Percentiles rank a stretch among this genome's conserved stretches.
These are phyloP conservation scores for Pyrenopolyporus hunteri DNA, from an alignment of 495 filamentous ascomycete genomes.

Conservation along the genomic window DNA sequence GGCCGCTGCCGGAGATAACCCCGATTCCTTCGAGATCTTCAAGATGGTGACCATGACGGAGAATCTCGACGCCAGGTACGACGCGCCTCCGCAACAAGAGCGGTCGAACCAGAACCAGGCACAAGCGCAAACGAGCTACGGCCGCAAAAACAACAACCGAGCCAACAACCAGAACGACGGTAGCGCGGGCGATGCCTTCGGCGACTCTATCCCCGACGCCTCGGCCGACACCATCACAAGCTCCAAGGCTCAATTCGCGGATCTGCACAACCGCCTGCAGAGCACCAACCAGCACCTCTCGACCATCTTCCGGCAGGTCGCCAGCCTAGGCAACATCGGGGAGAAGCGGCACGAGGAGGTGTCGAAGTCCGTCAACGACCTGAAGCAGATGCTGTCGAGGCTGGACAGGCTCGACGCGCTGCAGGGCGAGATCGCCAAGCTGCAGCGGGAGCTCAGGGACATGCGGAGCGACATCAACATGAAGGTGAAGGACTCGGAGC, in stretches of 20 bases:
- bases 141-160: slow-evolving; percentile 31
- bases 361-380: slow-evolving; percentile 46
- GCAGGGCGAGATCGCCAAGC: slow-evolving; percentile 60
- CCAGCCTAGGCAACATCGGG: slow-evolving; percentile 53
- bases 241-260: slow-evolving; percentile 72
- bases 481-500: slow-evolving; percentile 71
- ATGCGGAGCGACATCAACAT: slow-evolving; percentile 52
- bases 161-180: slow-evolving; percentile 37
- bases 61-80: slow-evolving; percentile 41
- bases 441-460: slow-evolving; percentile 71
- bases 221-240: slow-evolving; percentile 55
- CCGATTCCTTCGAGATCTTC: slow-evolving; percentile 93
- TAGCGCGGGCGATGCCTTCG: slow-evolving; percentile 50
- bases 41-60: slow-evolving; percentile 75
- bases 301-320: slow-evolving; percentile 69
- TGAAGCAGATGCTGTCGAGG: slow-evolving; percentile 46
- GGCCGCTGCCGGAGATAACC: slow-evolving; percentile 85
- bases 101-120: slow-evolving; percentile 38
- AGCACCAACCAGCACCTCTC: slow-evolving; percentile 73
- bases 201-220: slow-evolving; percentile 52
- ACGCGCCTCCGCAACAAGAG: slow-evolving; percentile 46
- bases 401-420: slow-evolving; percentile 49
- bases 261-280: slow-evolving; percentile 82
- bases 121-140: slow-evolving; percentile 40
- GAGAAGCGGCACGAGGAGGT: slow-evolving; percentile 67